Evolutionary conservation across 768 basidiomycete genomes (phyloP), one percentile per base, ranked within the genome.

Genomic region (Hericium coralloides): DNA sequence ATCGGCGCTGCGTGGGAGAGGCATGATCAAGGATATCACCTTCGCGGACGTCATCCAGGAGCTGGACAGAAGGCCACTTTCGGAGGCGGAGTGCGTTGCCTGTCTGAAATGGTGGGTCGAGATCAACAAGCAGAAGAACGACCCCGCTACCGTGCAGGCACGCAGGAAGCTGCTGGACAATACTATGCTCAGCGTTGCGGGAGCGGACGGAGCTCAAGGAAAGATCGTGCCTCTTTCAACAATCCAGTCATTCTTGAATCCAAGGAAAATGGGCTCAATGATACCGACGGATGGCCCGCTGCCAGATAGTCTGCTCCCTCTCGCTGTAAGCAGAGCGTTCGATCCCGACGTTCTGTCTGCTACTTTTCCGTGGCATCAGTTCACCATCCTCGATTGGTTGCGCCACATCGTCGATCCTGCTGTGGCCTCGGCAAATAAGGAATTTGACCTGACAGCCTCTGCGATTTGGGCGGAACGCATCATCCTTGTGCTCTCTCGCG

Each of bases 31-130:
- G 53, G 74, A 82, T 14, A 87, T 95, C 56, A 80, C 82, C 0
- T 90, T 95, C 64, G 73, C 79, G 25, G 97, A 98, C 68, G 87
- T 98, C 15, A 72, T 98, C 43, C 72, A 76, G 39, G 90, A 95
- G 66, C 76, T 99, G 15, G 79, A 80, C 12, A 69, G 76, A 5
- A 75, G 89, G 15, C 86, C 93, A 4, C 76, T 99, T 23, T 67
- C 69, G 4, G 81, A 89, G 65, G 71, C 74, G 5, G 91, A 98
- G 65, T 85, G 89, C 71, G 67, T 86, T n/a, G 84, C 83, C 2
- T 93, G 89, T 69, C 72, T 98, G 60, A 81, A 82, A 57, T 98
- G 97, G 95, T 94, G 94, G 89, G 74, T 79, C 26, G 58, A 63
- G 18, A 66, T 81, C 15, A 76, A 79, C 53, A 72, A 69, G 26